A percentile compares a stretch with the other conserved stretches of the same genome.
These are phyloP conservation scores for Periconia sp. DNA, from an alignment of 2,329 filamentous ascomycete genomes.

Conservation along the genomic window DNA sequence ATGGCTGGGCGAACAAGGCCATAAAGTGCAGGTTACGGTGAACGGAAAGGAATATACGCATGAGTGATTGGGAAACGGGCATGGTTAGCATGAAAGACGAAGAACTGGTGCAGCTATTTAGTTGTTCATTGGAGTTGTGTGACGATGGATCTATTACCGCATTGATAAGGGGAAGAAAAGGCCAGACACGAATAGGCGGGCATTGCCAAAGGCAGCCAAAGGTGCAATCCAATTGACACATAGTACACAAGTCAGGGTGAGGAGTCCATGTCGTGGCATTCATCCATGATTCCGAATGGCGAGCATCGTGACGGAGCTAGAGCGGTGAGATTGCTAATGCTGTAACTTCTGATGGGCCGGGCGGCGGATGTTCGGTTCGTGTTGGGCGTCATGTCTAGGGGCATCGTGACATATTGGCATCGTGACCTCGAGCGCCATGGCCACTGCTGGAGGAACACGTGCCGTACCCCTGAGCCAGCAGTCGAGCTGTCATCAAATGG, in stretches of 20 bases:
- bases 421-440: neutral
- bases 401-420: slow-evolving; percentile 17
- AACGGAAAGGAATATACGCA: slow-evolving; percentile 25
- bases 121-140: neutral
- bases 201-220: slow-evolving; percentile 4
- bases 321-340: slow-evolving; percentile 24
- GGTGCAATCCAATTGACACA: too few relatives aligned
- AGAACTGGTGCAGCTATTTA: neutral
- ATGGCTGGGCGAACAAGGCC: slow-evolving; percentile 33
- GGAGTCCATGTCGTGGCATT: slow-evolving; percentile 8
- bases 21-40: slow-evolving; percentile 32
- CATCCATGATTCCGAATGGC: neutral
- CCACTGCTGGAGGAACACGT: slow-evolving; percentile 32
- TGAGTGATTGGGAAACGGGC: slow-evolving; percentile 1
- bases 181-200: slow-evolving; percentile 17
- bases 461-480: slow-evolving; percentile 2
- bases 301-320: slow-evolving; percentile 23
- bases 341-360: neutral
- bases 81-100: neutral
- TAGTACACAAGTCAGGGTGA: too few relatives aligned
- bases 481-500: too few relatives aligned
- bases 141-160: too few relatives aligned
- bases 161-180: slow-evolving; percentile 1
- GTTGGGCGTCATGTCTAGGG: neutral
- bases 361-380: slow-evolving; percentile 11